Conservation (phyloP, 2,329 filamentous ascomycete genomes). For the Beauveria brongniartii region DNA sequence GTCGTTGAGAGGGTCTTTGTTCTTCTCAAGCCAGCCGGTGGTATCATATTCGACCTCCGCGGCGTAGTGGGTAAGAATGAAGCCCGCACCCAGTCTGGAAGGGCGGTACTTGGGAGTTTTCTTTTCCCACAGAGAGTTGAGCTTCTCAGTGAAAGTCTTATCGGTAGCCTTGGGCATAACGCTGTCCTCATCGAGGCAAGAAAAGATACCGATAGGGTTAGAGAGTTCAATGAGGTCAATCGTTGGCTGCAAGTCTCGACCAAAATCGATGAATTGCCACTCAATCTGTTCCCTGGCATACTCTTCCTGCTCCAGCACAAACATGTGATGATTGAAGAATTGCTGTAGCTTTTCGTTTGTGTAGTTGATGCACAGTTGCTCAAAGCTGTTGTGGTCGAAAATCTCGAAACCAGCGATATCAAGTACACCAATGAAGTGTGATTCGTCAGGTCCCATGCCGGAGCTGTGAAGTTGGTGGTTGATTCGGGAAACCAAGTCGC, state of each 20-base stretch:
- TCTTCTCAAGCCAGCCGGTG: slow-evolving; percentile 93
- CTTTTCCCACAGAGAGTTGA: slow-evolving; percentile 94
- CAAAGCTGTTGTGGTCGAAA: slow-evolving; percentile 96
- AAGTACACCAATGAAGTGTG: slow-evolving; percentile 92
- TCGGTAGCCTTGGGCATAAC: slow-evolving; percentile 99
- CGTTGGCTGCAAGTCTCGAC: slow-evolving; percentile 90
- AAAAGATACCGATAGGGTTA: slow-evolving; percentile 98
- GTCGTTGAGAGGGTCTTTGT: slow-evolving; percentile 97
- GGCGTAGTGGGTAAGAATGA: slow-evolving; percentile 93
- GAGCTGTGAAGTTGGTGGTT: slow-evolving; percentile 87
- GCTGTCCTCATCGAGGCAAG: slow-evolving; percentile 92
- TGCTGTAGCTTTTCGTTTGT: slow-evolving; percentile 99
- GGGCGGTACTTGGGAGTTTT: slow-evolving; percentile 90
- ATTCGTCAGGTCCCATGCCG: slow-evolving; percentile 76
- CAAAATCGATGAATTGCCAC: slow-evolving; percentile 99
- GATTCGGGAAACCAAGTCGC: slow-evolving; percentile 84
- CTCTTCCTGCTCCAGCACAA: slow-evolving; percentile 95
- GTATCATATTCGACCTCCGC: slow-evolving; percentile 97
- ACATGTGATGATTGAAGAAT: slow-evolving; percentile 99
- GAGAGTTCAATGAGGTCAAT: slow-evolving; percentile 95
- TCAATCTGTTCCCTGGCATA: slow-evolving; percentile 97
- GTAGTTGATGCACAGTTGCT: slow-evolving; percentile 99
- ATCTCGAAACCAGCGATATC: slow-evolving; percentile 99
- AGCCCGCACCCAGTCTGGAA: slow-evolving; percentile 81
- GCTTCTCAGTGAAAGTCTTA: slow-evolving; percentile 92